Conservation (phyloP, 2,329 filamentous ascomycete species). For the Curvularia verruculosa region DNA sequence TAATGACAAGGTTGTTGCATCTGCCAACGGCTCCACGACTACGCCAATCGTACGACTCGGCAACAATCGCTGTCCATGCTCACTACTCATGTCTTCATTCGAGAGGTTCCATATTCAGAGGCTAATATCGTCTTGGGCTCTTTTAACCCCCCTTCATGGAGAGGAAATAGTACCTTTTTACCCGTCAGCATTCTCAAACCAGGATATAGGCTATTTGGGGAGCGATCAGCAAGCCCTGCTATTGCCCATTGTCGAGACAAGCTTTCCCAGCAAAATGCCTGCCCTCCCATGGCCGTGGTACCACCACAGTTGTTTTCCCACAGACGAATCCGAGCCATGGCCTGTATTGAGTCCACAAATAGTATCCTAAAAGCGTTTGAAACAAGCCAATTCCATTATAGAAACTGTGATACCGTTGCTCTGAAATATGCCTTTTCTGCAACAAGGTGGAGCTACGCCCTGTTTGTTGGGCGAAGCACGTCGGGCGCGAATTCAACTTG, state of each 20-base stretch:
- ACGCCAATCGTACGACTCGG: conserved; percentile 7
- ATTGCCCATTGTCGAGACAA: conserved; percentile 11
- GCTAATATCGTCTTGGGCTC: conserved; percentile 5
- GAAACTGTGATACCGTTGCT: conserved; percentile 12
- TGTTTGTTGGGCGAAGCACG: conserved; percentile 7
- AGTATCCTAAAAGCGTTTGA: not conserved
- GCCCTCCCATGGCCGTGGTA: conserved; percentile 5
- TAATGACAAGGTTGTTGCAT: conserved; percentile 4
- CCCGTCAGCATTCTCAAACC: conserved; percentile 31
- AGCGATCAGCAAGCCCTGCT: conserved; percentile 7
- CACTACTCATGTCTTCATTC: conserved; percentile 11
- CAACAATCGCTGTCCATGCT: conserved; percentile 10
- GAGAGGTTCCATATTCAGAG: conserved; percentile 15
- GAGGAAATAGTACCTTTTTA: conserved; percentile 21
- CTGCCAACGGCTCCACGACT: conserved; percentile 1
- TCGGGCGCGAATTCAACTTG: conserved; percentile 11
- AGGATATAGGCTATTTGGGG: conserved; percentile 11
- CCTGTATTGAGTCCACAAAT: not conserved
- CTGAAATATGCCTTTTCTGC: conserved; percentile 6
- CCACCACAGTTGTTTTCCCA: conserved; percentile 1
- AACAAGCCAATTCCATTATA: conserved; percentile 2
- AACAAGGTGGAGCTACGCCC: conserved; percentile 23
- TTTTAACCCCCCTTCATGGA: conserved; percentile 6
- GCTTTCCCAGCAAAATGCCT: conserved; percentile 3
- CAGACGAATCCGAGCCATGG: not conserved